Base-by-base conservation (phyloP, 805 yeast genomes). In the Yarrowia sp. region DNA sequence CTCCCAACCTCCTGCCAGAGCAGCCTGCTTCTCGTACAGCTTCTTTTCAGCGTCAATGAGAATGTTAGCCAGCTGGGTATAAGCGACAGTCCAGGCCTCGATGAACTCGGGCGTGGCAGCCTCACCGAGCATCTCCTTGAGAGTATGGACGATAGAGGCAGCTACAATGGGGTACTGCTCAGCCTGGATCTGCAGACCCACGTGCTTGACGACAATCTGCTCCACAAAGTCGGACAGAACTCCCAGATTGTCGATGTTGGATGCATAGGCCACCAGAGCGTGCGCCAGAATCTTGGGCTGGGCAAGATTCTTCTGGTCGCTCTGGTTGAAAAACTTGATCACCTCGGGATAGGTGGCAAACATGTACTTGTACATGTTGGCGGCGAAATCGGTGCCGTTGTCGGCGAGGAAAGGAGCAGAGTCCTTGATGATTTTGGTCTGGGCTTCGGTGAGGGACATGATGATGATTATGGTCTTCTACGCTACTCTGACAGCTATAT, bases 121-220 rank as follows among this genome's bases (percentile, higher is more conserved):
- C 52, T 79, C 82, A 5, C 90, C 91, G 43, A 89, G 78, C 49
- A 86, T 81, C 68, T 83, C 82, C 49, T 77, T 75, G 76, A 89
- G 81, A 14, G 91, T 85, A 36, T 78, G 78, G 41, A 89, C 74
- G n/a, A 89, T 77, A 70, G 83, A 81, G 40, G 76, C 74, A 38
- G 92, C 93, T 41, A 89, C 92, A 71, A 86, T 81, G 26, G 87
- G 85, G 73, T 89, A 89, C 69, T 88, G 91, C 69, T 86, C 89
- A 3, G 92, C 85, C 70, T 78, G 75, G 52, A 89, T 82, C 73
- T 85, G 85, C 70, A 89, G 79, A 53, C 90, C 89, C 70, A 85
- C 87, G 72, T 89, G 93, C 76, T 88, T 89, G 71, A 81, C 82
- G 55, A 84, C 89, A 72, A 89, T 86, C 70, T 84, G 86, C 61